Conservation (phyloP, 2,329 filamentous ascomycete species). For the Calonectria pauciramosa region DNA sequence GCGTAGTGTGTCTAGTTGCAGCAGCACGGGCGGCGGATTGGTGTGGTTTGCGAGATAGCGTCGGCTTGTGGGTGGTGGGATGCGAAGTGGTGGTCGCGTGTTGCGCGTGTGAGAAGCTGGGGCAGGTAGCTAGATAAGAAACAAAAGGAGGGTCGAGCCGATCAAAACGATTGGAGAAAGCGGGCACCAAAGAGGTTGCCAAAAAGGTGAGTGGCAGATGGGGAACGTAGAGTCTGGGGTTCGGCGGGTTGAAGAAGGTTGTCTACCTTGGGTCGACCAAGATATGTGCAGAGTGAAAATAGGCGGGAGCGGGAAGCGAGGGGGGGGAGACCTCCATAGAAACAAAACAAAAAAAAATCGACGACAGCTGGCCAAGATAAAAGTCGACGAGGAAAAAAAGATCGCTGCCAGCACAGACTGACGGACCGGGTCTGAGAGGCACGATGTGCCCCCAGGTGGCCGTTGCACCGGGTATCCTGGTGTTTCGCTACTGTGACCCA, state of each 20-base stretch:
- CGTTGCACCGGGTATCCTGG: slow-evolving; percentile 43
- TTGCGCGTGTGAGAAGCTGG: slow-evolving; percentile 24
- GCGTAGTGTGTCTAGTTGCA: slow-evolving; percentile 17
- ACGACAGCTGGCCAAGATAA: slow-evolving; percentile 22
- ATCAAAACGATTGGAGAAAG: slow-evolving; percentile 26
- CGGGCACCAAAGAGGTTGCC: slow-evolving; percentile 16
- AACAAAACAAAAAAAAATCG: slow-evolving; percentile 21
- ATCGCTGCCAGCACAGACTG: slow-evolving; percentile 42
- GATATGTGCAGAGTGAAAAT: slow-evolving; percentile 22
- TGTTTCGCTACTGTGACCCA: slow-evolving; percentile 42
- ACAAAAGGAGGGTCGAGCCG: slow-evolving; percentile 11
- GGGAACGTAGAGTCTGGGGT: slow-evolving; percentile 12
- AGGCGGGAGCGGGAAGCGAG: slow-evolving; percentile 38
- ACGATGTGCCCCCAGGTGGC: slow-evolving; percentile 31
- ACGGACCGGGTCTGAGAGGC: slow-evolving; percentile 28
- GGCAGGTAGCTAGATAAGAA: slow-evolving; percentile 15
- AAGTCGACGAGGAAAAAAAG: slow-evolving; percentile 19
- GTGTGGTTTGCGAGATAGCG: slow-evolving; percentile 43
- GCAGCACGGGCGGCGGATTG: slow-evolving; percentile 36
- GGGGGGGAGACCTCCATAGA: slow-evolving; percentile 22
- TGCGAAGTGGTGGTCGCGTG: slow-evolving; percentile 33
- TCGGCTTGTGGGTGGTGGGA: slow-evolving; percentile 28
- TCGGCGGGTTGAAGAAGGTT: not conserved
- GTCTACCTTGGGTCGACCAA: slow-evolving; percentile 23
- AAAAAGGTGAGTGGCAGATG: not conserved